phyloP scores from a whole-genome alignment of 106 monocot genomes.

The Posidonia australis region DNA sequence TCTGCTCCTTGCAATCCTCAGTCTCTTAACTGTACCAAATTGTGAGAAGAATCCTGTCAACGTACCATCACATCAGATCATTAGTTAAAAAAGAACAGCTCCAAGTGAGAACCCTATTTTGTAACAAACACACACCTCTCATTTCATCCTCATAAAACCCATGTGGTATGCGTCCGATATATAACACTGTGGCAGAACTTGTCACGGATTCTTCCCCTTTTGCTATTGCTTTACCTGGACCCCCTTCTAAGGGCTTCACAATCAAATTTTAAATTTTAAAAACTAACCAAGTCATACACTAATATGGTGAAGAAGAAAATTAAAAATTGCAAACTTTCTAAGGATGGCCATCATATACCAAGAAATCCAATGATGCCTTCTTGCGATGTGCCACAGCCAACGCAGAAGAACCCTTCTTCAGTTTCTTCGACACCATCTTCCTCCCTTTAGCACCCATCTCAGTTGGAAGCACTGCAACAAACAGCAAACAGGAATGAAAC shows the following conservation, averaged over 20 bases:
- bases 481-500: no score
- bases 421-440: slow-evolving; percentile 56
- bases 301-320: neutral
- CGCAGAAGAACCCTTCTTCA: slow-evolving; percentile 30
- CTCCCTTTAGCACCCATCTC: slow-evolving; percentile 72
- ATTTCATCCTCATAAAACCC: slow-evolving; percentile 97
- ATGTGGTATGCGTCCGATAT: slow-evolving; percentile 93
- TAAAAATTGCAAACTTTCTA: slow-evolving; percentile 1
- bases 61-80: neutral
- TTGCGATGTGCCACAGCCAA: slow-evolving; percentile 19
- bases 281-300: neutral
- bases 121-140: slow-evolving; percentile 42
- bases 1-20: slow-evolving; percentile 65
- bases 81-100: neutral
- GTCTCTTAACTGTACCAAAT: slow-evolving; percentile 72
- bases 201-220: slow-evolving; percentile 24
- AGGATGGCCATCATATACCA: slow-evolving; percentile 28
- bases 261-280: neutral
- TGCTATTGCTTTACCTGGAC: slow-evolving; percentile 17
- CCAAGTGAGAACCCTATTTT: neutral
- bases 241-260: slow-evolving; percentile 66
- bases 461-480: no score
- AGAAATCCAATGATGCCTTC: slow-evolving; percentile 42
- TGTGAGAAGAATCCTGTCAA: slow-evolving; percentile 75
- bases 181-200: slow-evolving; percentile 46